phyloP scores from a whole-genome alignment of 805 yeast genomes.

The Candida endomychidarum region DNA sequence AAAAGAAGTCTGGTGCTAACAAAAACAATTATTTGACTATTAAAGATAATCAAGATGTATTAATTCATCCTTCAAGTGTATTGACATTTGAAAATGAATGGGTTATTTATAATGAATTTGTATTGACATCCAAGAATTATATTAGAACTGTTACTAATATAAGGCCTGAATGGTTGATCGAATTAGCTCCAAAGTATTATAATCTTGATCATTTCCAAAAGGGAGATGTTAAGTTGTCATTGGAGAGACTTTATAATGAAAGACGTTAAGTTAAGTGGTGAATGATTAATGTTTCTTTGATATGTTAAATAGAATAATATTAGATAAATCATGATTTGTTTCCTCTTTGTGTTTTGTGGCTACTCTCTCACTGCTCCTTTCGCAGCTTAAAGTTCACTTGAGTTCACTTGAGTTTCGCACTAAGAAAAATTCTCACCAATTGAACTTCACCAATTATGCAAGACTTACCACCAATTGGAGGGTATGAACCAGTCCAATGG shows the following conservation, averaged over 20 bases:
- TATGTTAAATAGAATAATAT: too few relatives aligned
- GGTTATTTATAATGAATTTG: slow-evolving; percentile 94
- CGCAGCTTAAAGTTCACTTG: too few relatives aligned
- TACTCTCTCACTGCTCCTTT: too few relatives aligned
- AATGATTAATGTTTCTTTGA: too few relatives aligned
- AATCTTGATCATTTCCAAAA: slow-evolving; percentile 60
- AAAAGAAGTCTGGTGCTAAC: slow-evolving; percentile 69
- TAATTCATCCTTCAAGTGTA: slow-evolving; percentile 91
- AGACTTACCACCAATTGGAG: slow-evolving; percentile 85
- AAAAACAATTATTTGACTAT: slow-evolving; percentile 73
- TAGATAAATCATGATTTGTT: too few relatives aligned
- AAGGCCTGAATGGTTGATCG: slow-evolving; percentile 89
- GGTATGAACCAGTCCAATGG: slow-evolving; percentile 88
- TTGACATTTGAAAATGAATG: slow-evolving; percentile 87
- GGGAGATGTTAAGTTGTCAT: slow-evolving; percentile 71
- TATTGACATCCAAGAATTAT: slow-evolving; percentile 87
- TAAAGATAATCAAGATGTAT: slow-evolving; percentile 93
- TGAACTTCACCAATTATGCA: slow-evolving; percentile 43
- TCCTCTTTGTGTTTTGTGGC: too few relatives aligned
- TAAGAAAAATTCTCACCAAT: slow-evolving; percentile 18
- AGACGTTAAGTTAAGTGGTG: not conserved
- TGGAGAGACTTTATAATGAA: slow-evolving; percentile 44
- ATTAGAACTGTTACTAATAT: slow-evolving; percentile 91
- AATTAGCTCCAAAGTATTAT: slow-evolving; percentile 73
- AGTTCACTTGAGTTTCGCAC: too few relatives aligned